Evolutionary conservation across 208 protist genomes (phyloP).

Genomic region (Blechomonas ayalai): DNA sequence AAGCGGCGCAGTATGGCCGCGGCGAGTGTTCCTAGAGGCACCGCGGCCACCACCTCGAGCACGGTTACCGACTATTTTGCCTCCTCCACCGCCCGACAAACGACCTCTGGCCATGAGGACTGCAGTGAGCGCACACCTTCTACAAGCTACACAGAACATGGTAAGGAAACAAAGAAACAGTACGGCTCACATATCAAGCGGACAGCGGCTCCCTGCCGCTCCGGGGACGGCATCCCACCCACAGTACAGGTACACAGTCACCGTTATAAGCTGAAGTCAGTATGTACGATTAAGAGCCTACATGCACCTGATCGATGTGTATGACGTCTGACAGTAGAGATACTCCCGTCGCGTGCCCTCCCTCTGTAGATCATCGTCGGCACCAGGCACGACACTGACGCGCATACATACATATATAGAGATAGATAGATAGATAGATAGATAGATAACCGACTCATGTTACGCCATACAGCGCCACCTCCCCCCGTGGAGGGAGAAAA

Average conservation of each 20-base stretch:
- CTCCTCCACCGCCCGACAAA: no score
- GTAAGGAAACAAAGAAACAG: not conserved
- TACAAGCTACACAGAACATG: not conserved
- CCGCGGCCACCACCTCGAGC: not conserved
- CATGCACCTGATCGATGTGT: no score
- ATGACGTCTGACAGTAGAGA: no score
- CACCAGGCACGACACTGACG: not conserved
- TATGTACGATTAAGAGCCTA: no score
- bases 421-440: conserved; percentile 9
- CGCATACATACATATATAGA: conserved; percentile 12
- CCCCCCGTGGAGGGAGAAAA: no score
- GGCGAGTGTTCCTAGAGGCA: not conserved
- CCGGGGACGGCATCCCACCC: not conserved
- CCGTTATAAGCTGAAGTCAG: no score
- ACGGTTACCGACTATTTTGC: not conserved
- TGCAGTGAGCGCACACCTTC: no score
- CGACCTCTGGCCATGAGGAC: no score
- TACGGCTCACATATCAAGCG: not conserved
- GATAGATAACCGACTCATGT: conserved; percentile 1
- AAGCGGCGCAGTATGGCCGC: no score
- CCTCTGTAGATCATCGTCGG: conserved; percentile 1
- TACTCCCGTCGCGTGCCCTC: no score
- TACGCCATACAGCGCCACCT: no score
- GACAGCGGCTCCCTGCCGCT: not conserved
- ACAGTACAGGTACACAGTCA: no score